Base-by-base conservation (phyloP, 2,329 filamentous ascomycete genomes). In the Cadophora malorum region DNA sequence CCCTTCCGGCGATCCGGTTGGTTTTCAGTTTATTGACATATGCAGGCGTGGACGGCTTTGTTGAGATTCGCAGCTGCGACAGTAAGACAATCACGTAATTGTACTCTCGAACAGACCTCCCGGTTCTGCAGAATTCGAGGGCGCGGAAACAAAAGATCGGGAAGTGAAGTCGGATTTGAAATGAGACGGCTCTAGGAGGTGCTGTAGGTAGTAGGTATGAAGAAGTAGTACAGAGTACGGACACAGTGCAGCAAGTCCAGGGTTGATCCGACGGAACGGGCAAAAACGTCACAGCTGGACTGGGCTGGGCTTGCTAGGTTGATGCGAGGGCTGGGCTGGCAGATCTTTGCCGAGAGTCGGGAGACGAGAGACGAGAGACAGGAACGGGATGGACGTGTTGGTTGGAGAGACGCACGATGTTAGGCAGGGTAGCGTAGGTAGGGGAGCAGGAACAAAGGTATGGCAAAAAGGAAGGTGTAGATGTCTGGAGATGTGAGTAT, bases 1-100 rank as follows among this genome's bases (percentile, higher is more conserved):
- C 58, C 23, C 47, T 56, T 70, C 73, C 74, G 75, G 69, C 41
- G 67, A 69, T 74, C 73, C 73, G 72, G 67, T 60, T 56, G 38
- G 14, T 58, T 45, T 63, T 69, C 49, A 69, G 50, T 55, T 47
- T 59, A 62, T 67, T 41, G 65, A 69, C 71, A 72, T 70, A 59
- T 38, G 59, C 64, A 60, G 45, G 56, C 31, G 31, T 33, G 21
- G 50, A 16, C 31, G 33, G 12, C 61, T 45, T 63, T 31, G 61
- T 52, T 63, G 49, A 28, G 35, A 19, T 9, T 53, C 45, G 38
- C 14, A 38, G 49, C 49, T 28, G 28, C n/a, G 12, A 14, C n/a
- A 7, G 61, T 41, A n/a, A 45, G 31, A 63, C 61, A 45, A 25
- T 53, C 49, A 38, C 49, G 47, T 58, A 49, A 23, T 47, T 28